Evolutionary conservation across 2,329 filamentous ascomycete species (phyloP).

Genomic region (Aspergillus sp.): DNA sequence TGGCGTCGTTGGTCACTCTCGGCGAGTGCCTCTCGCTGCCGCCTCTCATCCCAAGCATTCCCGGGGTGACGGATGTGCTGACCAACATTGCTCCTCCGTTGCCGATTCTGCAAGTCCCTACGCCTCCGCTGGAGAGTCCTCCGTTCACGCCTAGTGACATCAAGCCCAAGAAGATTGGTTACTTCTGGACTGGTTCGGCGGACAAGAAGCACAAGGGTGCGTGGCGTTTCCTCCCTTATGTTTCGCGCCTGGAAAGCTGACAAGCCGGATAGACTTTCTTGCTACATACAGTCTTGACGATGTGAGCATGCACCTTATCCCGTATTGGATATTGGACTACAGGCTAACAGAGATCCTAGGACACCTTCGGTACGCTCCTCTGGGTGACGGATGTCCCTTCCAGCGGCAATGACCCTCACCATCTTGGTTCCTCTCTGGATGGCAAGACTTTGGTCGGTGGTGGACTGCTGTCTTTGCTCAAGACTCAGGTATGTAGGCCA

Average conservation of each 20-base stretch:
- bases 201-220: conserved; percentile 50
- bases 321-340: too few species aligned
- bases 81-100: conserved; percentile 44
- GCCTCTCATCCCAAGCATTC: conserved; percentile 51
- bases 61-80: conserved; percentile 53
- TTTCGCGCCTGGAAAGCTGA: neutral
- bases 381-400: conserved; percentile 51
- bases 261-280: conserved; percentile 41
- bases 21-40: conserved; percentile 34
- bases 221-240: neutral
- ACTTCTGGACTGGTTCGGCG: conserved; percentile 56
- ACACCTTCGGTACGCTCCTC: conserved; percentile 54
- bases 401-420: conserved; percentile 55
- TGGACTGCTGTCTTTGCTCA: conserved; percentile 51
- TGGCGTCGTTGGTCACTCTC: conserved; percentile 13
- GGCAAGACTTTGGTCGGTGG: conserved; percentile 52
- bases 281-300: conserved; percentile 53
- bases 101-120: conserved; percentile 52
- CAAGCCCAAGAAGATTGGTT: conserved; percentile 58
- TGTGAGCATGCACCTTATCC: conserved; percentile 23
- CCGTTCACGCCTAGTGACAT: conserved; percentile 48
- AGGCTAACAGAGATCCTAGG: conserved; percentile 21
- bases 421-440: conserved; percentile 47
- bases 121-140: conserved; percentile 49
- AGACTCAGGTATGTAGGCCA: conserved; percentile 35